These are phyloP conservation scores for Fistulinella cinereoalba DNA, from an alignment of 1,284 basidiomycete genomes.

Conservation along the genomic window DNA sequence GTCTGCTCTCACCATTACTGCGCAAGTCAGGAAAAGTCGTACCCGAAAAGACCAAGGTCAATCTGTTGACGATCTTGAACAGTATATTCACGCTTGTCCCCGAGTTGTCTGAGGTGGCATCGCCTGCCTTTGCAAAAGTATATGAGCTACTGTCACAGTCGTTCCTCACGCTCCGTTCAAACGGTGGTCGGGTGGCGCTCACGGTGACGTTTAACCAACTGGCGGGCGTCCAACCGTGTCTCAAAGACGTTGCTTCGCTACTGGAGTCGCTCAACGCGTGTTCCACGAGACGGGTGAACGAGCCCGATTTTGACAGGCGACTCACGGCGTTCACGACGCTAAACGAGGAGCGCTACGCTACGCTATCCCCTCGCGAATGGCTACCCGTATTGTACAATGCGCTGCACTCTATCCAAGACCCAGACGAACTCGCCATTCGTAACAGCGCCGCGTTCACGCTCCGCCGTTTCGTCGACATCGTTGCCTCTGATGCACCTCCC, in stretches of 20 bases:
- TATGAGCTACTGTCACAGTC: slow-evolving; percentile 72
- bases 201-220: slow-evolving; percentile 64
- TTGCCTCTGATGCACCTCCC: slow-evolving; percentile 25
- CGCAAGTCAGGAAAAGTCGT: slow-evolving; percentile 75
- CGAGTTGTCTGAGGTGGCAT: slow-evolving; percentile 54
- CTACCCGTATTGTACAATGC: slow-evolving; percentile 82
- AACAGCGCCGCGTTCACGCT: slow-evolving; percentile 79
- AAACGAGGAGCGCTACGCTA: slow-evolving; percentile 59
- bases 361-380: slow-evolving; percentile 68
- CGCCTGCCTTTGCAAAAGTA: slow-evolving; percentile 52
- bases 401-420: slow-evolving; percentile 86
- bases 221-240: slow-evolving; percentile 47
- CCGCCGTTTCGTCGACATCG: slow-evolving; percentile 72
- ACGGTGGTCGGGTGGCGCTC: slow-evolving; percentile 66
- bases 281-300: slow-evolving; percentile 79
- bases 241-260: slow-evolving; percentile 52
- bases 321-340: slow-evolving; percentile 75
- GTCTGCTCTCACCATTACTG: slow-evolving; percentile 79
- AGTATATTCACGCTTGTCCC: slow-evolving; percentile 74
- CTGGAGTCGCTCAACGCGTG: slow-evolving; percentile 83
- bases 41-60: slow-evolving; percentile 84
- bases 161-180: slow-evolving; percentile 73
- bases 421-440: slow-evolving; percentile 85
- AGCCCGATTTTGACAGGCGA: slow-evolving; percentile 91
- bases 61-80: slow-evolving; percentile 77